Percentiles rank a stretch among this genome's conserved stretches.
These are phyloP conservation scores for Mortierella hygrophila DNA, from an alignment of 192 early-diverging fungal genomes.

Conservation along the genomic window DNA sequence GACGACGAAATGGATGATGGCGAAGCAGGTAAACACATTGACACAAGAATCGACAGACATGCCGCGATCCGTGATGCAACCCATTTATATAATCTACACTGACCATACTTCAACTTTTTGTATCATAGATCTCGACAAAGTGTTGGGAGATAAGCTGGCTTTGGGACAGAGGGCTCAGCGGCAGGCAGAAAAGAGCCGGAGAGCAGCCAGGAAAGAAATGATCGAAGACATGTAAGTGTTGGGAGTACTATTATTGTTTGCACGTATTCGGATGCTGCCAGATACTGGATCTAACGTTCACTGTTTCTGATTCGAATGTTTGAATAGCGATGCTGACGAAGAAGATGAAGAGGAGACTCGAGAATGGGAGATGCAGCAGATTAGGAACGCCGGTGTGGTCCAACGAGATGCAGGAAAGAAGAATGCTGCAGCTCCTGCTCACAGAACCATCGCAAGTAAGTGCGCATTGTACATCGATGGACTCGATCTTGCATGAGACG, in stretches of 20 bases:
- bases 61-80: neutral
- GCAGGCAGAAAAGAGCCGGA: constrained; percentile 51
- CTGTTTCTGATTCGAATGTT: neutral
- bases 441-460: constrained; percentile 36
- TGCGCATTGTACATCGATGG: neutral
- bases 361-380: constrained; percentile 68
- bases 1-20: constrained; percentile 69
- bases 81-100: neutral
- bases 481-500: neutral
- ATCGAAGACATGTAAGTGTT: constrained; percentile 63
- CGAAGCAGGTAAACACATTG: constrained; percentile 59
- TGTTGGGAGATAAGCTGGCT: constrained; percentile 61
- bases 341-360: constrained; percentile 63
- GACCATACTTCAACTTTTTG: neutral
- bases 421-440: constrained; percentile 21
- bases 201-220: constrained; percentile 61
- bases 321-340: constrained; percentile 57
- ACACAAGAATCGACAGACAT: neutral
- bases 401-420: constrained; percentile 41
- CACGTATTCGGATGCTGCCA: neutral
- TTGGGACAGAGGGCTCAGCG: constrained; percentile 61
- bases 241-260: neutral
- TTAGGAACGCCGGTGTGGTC: constrained; percentile 63
- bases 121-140: constrained; percentile 62
- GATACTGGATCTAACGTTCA: neutral